Base-by-base conservation (phyloP, 1,139 yeast genomes). In the Sugiyamaella castrensis region DNA sequence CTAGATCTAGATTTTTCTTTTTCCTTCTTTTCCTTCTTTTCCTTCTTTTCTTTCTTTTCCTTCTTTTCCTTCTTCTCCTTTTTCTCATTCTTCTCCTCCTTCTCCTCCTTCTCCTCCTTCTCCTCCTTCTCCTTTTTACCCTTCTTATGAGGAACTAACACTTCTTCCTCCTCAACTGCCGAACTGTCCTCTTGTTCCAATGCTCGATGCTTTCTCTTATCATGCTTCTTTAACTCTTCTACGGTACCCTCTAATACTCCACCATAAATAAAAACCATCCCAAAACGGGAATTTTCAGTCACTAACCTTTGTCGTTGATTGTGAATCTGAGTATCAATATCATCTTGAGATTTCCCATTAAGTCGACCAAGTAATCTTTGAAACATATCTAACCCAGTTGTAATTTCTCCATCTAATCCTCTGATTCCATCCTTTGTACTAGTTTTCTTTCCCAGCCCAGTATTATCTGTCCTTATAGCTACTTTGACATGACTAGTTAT, bases 341-440 rank as follows among this genome's bases (percentile, higher is more conserved):
- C 54, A 27, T 53, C 61, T 32, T 63, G 62, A 26, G 59, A 55
- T 40, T 66, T 65, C 38, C 73, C 73, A 53, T 73, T 92, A 53
- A 92, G 75, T 61, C 92, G 77, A 8, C 97, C 97, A 56, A 92
- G 73, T 44, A 92, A 79, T 62, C 95, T 76, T 70, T 94, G 98
- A 65, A 92, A 92, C 12, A 84, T 95, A 66, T 92, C 98, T 44
- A 94, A 72, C 1, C 98, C 98, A 15, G 92, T 86, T 54, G 92
- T 82, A 62, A 86, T 95, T 44, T 91, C 96, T 53, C 81, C 79
- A 58, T 84, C 89, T 59, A 81, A 74, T 51, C 80, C 86, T 52
- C 77, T 84, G 46, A 74, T 79, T 16, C 57, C 61, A 34, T 48
- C 50, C 57, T 77, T 78, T 61, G 76, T 77, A 24, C 82, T 80